phyloP scores from a whole-genome alignment of 2,329 filamentous ascomycete genomes.

The Aureobasidium sp. region DNA sequence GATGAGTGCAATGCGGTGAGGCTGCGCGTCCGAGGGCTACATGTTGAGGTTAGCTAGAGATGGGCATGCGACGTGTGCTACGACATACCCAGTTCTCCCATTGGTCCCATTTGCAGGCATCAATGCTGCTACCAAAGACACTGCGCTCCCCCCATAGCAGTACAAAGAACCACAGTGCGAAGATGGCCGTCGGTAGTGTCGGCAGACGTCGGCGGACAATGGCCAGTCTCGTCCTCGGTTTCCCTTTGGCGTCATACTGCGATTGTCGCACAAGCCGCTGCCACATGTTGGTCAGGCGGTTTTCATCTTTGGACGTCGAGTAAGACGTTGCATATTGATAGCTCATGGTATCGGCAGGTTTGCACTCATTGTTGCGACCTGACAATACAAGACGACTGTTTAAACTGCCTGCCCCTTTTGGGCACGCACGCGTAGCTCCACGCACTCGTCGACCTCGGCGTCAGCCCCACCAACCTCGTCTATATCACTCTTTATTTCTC shows the following conservation, averaged over 20 bases:
- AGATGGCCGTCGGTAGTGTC: slow-evolving; percentile 41
- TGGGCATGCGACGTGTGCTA: not conserved
- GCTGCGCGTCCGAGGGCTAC: slow-evolving; percentile 68
- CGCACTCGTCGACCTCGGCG: not conserved
- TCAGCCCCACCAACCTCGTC: not conserved
- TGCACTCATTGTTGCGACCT: slow-evolving; percentile 1
- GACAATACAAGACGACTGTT: not conserved
- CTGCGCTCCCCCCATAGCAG: slow-evolving; percentile 80
- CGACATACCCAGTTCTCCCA: slow-evolving; percentile 88
- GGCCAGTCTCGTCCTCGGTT: not conserved
- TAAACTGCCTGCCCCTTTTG: slow-evolving; percentile 9
- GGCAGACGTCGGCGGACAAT: slow-evolving; percentile 3
- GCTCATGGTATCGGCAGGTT: slow-evolving; percentile 11
- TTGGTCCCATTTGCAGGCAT: slow-evolving; percentile 66
- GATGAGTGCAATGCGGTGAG: slow-evolving; percentile 76
- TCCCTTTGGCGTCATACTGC: slow-evolving; percentile 8
- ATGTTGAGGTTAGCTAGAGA: not conserved
- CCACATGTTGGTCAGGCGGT: not conserved
- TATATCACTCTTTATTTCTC: not conserved
- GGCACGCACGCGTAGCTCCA: not conserved
- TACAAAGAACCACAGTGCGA: slow-evolving; percentile 60
- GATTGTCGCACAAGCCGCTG: slow-evolving; percentile 3
- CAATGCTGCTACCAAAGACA: slow-evolving; percentile 62
- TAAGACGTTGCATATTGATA: slow-evolving; percentile 13
- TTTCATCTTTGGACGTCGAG: not conserved